Conservation (phyloP, 2,329 filamentous ascomycete genomes). For the Reticulascus tulasneorum region DNA sequence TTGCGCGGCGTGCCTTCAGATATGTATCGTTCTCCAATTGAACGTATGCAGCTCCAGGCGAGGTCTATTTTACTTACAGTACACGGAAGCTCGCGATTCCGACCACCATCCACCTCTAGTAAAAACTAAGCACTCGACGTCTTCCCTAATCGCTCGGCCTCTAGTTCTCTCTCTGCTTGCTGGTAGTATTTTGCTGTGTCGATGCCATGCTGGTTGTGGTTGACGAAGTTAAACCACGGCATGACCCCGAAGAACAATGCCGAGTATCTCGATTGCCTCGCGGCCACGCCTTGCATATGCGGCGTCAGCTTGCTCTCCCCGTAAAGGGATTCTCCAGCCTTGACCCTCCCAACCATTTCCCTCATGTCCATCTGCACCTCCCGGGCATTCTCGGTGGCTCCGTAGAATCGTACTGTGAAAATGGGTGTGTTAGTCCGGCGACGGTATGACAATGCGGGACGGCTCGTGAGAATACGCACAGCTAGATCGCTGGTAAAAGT, state of each 20-base stretch:
- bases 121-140: too few species aligned
- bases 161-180: conserved; percentile 89
- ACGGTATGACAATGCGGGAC: not conserved
- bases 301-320: conserved; percentile 73
- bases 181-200: conserved; percentile 98
- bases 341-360: conserved; percentile 97
- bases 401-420: conserved; percentile 82
- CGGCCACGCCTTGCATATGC: conserved; percentile 90
- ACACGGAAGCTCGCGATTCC: too few species aligned
- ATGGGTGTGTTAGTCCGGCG: not conserved
- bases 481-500: conserved; percentile 79
- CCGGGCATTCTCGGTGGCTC: conserved; percentile 84
- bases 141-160: conserved; percentile 55
- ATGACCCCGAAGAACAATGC: conserved; percentile 78
- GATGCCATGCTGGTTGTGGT: conserved; percentile 91
- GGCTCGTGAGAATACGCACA: conserved; percentile 63
- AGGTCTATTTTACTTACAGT: too few species aligned
- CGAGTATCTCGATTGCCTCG: conserved; percentile 88
- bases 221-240: conserved; percentile 98
- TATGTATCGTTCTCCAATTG: too few species aligned
- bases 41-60: too few species aligned
- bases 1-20: too few species aligned
- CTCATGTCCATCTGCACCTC: conserved; percentile 96
- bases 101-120: too few species aligned
- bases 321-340: conserved; percentile 85